Evolutionary conservation across 345 rosid genomes (phyloP), one percentile per base, ranked within the genome.

Genomic region (Lepidium aucheri): DNA sequence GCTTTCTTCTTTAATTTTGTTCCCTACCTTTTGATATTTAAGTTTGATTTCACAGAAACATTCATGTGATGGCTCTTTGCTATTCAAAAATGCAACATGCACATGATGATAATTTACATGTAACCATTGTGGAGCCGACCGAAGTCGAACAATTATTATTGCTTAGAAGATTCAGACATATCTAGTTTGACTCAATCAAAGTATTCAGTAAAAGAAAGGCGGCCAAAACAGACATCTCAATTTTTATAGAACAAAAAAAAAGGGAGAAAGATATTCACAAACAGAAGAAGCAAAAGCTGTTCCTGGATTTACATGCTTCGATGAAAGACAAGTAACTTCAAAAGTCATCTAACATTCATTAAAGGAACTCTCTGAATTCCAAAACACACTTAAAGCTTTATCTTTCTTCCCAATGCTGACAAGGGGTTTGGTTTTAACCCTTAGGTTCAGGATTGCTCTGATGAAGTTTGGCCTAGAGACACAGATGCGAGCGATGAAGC

Each of bases 401-500:
- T 53, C 47, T 70, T 68, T 60, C 74, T 60, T 61, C 34, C 39
- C 60, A 15, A 60, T 22, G 61, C 74, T 60, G 61, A 60, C 20
- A 34, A 22, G 45, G 60, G 20, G 15, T 53, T 35, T 30, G 15
- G 42, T 46, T 65, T 40, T 28, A 53, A 42, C 11, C 24, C 77
- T 43, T 69, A 72, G 14, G 76, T 64, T 51, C 74, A 80, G 52
- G 81, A 80, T 50, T 87, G 80, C 52, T 83, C 81, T 4, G 95
- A 79, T 11, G 91, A 86, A 60, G 92, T 78, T 80, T 85, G 79
- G 5, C 96, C 96, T 73, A 90, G 68, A 5, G 96, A 82, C 61
- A 93, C 95, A 5, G 97, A 93, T 8, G 99, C 96, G 17, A 90
- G 77, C 4, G 97, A 90, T 16, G 95, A 87, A 45, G 96, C 96